Evolutionary conservation across 768 basidiomycete genomes (phyloP).

Genomic region (Tubosaeta sp.): DNA sequence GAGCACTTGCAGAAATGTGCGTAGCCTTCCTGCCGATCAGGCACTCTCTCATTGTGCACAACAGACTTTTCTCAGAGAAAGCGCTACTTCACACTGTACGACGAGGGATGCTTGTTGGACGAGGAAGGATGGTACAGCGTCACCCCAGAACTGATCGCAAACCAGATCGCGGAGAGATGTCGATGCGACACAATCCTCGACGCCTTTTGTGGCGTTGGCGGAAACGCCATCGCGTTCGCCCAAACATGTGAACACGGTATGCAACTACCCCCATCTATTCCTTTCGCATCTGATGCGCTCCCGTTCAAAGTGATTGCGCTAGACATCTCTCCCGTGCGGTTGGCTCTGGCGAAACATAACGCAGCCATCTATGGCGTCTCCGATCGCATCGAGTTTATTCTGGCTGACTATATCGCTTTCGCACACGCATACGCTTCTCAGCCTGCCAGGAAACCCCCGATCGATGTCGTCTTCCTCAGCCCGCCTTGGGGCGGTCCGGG

Average conservation of each 20-base stretch:
- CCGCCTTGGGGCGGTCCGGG: conserved; percentile 94
- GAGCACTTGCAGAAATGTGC: conserved; percentile 78
- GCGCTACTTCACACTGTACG: conserved; percentile 77
- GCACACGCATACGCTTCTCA: conserved; percentile 48
- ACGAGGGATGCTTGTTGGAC: conserved; percentile 81
- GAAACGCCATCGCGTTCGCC: conserved; percentile 96
- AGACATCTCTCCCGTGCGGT: conserved; percentile 78
- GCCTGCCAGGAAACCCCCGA: conserved; percentile 39
- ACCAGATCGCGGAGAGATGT: conserved; percentile 91
- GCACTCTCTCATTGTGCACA: conserved; percentile 1
- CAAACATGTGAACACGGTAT: conserved; percentile 91
- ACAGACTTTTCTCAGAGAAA: conserved; percentile 84
- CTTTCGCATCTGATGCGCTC: not conserved
- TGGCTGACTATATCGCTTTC: conserved; percentile 81
- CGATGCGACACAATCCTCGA: conserved; percentile 81
- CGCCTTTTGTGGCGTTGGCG: conserved; percentile 97
- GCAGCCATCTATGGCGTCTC: conserved; percentile 92
- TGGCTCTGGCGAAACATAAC: conserved; percentile 90
- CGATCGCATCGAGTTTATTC: conserved; percentile 91
- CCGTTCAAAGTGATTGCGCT: conserved; percentile 80
- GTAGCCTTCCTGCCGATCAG: not conserved
- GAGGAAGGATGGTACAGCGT: conserved; percentile 98
- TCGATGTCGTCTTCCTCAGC: conserved; percentile 90
- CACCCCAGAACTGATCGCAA: conserved; percentile 89
- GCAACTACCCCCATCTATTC: conserved; percentile 19